Evolutionary conservation across 2,329 filamentous ascomycete species (phyloP), one percentile per base, ranked within the genome.

Genomic region (Colletotrichum tropicale): DNA sequence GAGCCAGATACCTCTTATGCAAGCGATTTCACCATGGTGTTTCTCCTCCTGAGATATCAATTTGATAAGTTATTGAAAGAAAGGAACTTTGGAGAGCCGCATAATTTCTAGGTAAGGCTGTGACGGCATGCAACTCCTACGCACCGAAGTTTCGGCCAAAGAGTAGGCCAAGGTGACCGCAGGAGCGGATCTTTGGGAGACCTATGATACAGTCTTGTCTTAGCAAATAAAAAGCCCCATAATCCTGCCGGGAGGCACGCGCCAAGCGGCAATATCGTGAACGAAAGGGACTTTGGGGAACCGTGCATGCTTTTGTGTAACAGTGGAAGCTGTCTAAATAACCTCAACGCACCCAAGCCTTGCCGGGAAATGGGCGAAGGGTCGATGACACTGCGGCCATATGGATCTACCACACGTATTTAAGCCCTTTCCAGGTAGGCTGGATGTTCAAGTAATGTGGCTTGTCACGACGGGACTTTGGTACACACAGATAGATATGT

Each of bases 181-280:
- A 21, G 43, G n/a, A 21, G n/a, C 4, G n/a, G 43, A 21, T 21
- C 10, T 1, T 21, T 4, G 1, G 43, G n/a, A 21, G 4, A 8
- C 10, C 8, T 21, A 48, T 0, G 0, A 21, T 21, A 48, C n/a
- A 48, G 1, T 1, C 0, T 1, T 21, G 43, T 21, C 2, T 13
- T n/a, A 21, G 10, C 43, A 21, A 48, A 48, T 21, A 9, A 13
- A 1, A 48, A 8, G n/a, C 43, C 6, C 18, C 10, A 48, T 2
- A 48, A 0, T 1, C n/a, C 6, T 48, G 38, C 18, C 2, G 18
- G 38, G 9, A n/a, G 1, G 1, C 1, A n/a, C 0, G 1, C 2
- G 18, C n/a, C 9, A 21, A 21, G n/a, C n/a, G n/a, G 6, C 10
- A 48, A 21, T 21, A 0, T 12, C n/a, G 0, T 1, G 43, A 48